Evolutionary conservation across 805 yeast genomes (phyloP).

Genomic region (Metahyphopichia silvanorum): DNA sequence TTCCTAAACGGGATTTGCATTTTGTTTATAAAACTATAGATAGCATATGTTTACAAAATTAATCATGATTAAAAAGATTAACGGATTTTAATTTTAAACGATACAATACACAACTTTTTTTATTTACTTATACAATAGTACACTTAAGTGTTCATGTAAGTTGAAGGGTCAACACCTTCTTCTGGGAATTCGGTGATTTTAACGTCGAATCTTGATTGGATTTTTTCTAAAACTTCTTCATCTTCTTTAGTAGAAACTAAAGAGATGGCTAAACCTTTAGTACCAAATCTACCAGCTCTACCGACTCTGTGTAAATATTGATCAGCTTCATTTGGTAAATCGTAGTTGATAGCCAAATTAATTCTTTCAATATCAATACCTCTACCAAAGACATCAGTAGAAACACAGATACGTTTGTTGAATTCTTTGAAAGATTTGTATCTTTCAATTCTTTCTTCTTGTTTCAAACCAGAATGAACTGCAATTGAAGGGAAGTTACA

Average conservation of each 20-base stretch:
- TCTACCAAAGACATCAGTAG: conserved; percentile 98
- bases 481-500: conserved; percentile 97
- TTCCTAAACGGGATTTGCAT: conserved; percentile 40
- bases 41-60: conserved; percentile 13
- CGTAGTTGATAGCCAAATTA: conserved; percentile 96
- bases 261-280: conserved; percentile 95
- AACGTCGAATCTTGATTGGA: conserved; percentile 97
- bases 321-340: conserved; percentile 93
- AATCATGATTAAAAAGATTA: conserved; percentile 2
- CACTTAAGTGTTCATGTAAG: conserved; percentile 90
- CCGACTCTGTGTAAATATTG: conserved; percentile 99
- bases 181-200: conserved; percentile 94
- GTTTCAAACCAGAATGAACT: conserved; percentile 92
- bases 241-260: conserved; percentile 85
- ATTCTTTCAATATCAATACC: conserved; percentile 99
- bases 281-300: conserved; percentile 99
- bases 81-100: conserved; percentile 2
- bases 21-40: conserved; percentile 33
- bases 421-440: conserved; percentile 96
- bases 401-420: conserved; percentile 97
- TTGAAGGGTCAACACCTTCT: conserved; percentile 96
- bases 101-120: background rate
- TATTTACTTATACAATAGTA: background rate
- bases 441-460: conserved; percentile 96
- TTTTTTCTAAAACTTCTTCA: conserved; percentile 83